These are phyloP conservation scores for Colletotrichum truncatum DNA, from an alignment of 2,329 filamentous ascomycete genomes.

Conservation along the genomic window DNA sequence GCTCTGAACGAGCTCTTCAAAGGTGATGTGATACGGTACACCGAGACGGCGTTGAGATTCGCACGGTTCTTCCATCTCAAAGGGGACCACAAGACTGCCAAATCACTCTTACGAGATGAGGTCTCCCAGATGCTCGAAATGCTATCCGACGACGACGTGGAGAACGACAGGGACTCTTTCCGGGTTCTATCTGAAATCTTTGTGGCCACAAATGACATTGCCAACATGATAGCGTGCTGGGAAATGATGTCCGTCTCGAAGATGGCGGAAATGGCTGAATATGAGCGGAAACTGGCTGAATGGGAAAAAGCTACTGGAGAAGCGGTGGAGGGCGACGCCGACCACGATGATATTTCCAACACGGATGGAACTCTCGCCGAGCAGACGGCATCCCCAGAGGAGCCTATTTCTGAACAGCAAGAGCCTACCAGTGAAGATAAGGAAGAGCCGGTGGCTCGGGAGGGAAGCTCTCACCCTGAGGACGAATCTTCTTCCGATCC, in stretches of 20 bases:
- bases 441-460: too few relatives aligned
- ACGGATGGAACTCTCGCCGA: too few relatives aligned
- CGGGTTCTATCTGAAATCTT: not conserved
- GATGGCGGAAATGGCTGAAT: not conserved
- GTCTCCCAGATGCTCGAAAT: not conserved
- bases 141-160: not conserved
- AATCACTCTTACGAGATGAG: not conserved
- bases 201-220: not conserved
- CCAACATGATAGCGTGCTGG: not conserved
- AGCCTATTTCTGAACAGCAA: too few relatives aligned
- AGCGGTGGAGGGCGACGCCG: not conserved
- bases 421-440: too few relatives aligned
- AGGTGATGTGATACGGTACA: too few relatives aligned
- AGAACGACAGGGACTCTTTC: not conserved
- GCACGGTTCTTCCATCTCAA: not conserved
- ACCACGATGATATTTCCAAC: too few relatives aligned
- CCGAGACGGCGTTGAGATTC: not conserved
- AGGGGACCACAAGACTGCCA: not conserved
- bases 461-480: too few relatives aligned
- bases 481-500: too few relatives aligned
- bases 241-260: not conserved
- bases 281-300: not conserved
- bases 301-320: not conserved
- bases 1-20: not conserved
- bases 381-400: too few relatives aligned